phyloP scores from a whole-genome alignment of 805 yeast species.

The Candida namnaoensis region DNA sequence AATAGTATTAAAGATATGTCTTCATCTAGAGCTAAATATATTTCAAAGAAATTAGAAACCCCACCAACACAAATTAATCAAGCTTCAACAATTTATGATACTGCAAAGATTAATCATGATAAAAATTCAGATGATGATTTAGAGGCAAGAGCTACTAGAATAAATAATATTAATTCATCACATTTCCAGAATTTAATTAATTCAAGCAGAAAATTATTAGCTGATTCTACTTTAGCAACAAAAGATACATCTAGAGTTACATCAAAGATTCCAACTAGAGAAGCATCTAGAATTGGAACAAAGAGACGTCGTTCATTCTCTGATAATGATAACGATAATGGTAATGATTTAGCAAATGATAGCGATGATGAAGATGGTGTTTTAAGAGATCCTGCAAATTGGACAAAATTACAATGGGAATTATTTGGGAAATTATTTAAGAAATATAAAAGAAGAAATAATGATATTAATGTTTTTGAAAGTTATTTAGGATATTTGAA shows the following conservation, averaged over 20 bases:
- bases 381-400: constrained; percentile 2
- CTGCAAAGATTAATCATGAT: too few species aligned
- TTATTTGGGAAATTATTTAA: constrained; percentile 7
- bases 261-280: too few species aligned
- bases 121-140: too few species aligned
- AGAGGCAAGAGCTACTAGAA: too few species aligned
- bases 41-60: neutral
- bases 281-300: too few species aligned
- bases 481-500: constrained; percentile 4
- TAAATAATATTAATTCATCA: too few species aligned
- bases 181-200: neutral
- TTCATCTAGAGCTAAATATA: too few species aligned
- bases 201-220: too few species aligned
- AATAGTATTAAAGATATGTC: too few species aligned
- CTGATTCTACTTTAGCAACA: neutral
- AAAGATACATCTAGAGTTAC: neutral
- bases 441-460: neutral
- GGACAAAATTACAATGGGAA: constrained; percentile 12
- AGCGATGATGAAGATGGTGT: neutral
- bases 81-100: too few species aligned
- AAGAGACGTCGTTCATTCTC: neutral
- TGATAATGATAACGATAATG: neutral
- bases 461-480: constrained; percentile 7
- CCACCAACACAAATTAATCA: neutral
- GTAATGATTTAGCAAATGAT: neutral